A percentile compares a stretch with the other conserved stretches of the same genome.
These are phyloP conservation scores for Sphagnum fallax DNA, from an alignment of 228 moss, liverwort and hornwort genomes.

Conservation along the genomic window DNA sequence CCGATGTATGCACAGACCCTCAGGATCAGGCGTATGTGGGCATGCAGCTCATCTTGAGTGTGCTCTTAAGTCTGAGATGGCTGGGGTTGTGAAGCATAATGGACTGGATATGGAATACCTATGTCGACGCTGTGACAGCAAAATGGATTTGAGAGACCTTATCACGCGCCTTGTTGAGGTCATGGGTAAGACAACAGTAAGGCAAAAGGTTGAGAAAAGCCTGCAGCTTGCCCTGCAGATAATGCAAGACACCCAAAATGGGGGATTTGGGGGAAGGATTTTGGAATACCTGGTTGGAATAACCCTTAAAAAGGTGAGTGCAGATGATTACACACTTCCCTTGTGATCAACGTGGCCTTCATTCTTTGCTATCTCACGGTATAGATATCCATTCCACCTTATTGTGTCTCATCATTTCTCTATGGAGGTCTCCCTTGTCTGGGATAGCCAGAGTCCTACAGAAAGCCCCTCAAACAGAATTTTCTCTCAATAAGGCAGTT, in stretches of 20 bases:
- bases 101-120: slow-evolving; percentile 68
- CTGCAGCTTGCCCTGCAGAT: slow-evolving; percentile 50
- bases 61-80: slow-evolving; percentile 58
- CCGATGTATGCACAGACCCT: slow-evolving; percentile 48
- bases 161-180: slow-evolving; percentile 52
- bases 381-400: neutral
- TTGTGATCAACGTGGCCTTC: neutral
- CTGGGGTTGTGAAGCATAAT: slow-evolving; percentile 55
- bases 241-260: slow-evolving; percentile 50
- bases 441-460: no score
- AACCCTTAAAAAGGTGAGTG: slow-evolving; percentile 46
- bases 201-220: slow-evolving; percentile 36
- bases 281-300: slow-evolving; percentile 34
- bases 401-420: no score
- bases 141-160: slow-evolving; percentile 53
- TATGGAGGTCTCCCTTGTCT: no score
- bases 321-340: neutral
- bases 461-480: no score
- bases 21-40: slow-evolving; percentile 44
- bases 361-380: neutral
- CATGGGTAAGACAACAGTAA: slow-evolving; percentile 25
- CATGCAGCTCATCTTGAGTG: slow-evolving; percentile 85
- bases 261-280: slow-evolving; percentile 27
- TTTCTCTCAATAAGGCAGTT: no score
- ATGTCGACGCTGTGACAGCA: slow-evolving; percentile 80